Evolutionary conservation across 2,329 filamentous ascomycete genomes (phyloP).

Genomic region (Arthrocladium fulminans): DNA sequence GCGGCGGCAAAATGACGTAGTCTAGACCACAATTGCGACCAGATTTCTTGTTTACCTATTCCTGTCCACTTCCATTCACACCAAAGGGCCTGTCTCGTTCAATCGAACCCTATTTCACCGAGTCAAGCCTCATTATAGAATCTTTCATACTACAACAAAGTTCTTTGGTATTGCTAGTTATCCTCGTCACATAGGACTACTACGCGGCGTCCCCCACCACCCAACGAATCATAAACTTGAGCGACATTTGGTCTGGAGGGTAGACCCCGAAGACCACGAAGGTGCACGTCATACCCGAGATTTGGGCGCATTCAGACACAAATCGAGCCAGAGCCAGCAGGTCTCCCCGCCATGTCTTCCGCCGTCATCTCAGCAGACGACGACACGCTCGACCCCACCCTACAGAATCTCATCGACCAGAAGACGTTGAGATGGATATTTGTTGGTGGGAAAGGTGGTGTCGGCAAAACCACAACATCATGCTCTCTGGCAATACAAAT

Average conservation of each 20-base stretch:
- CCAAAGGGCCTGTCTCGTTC: too few species aligned
- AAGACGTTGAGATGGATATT: conserved; percentile 97
- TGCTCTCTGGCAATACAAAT: conserved; percentile 98
- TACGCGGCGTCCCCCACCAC: background rate
- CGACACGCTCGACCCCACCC: conserved; percentile 77
- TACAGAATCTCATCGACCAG: conserved; percentile 92
- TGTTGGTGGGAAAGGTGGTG: conserved; percentile 94
- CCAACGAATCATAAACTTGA: background rate
- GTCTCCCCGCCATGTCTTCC: conserved; percentile 25
- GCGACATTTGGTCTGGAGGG: too few species aligned
- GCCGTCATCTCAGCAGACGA: conserved; percentile 46
- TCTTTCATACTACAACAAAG: too few species aligned
- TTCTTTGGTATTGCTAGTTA: too few species aligned
- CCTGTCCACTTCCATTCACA: too few species aligned
- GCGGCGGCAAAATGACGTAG: background rate
- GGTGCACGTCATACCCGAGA: background rate
- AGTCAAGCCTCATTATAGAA: too few species aligned
- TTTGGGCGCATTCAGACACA: background rate
- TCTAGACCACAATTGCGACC: background rate
- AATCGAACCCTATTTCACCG: too few species aligned
- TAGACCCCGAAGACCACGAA: too few species aligned
- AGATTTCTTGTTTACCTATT: background rate
- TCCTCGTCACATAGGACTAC: background rate
- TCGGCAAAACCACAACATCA: conserved; percentile 98
- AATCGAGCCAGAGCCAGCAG: background rate